phyloP scores from a whole-genome alignment of 768 basidiomycete species.

The Mycena leptocephala region DNA sequence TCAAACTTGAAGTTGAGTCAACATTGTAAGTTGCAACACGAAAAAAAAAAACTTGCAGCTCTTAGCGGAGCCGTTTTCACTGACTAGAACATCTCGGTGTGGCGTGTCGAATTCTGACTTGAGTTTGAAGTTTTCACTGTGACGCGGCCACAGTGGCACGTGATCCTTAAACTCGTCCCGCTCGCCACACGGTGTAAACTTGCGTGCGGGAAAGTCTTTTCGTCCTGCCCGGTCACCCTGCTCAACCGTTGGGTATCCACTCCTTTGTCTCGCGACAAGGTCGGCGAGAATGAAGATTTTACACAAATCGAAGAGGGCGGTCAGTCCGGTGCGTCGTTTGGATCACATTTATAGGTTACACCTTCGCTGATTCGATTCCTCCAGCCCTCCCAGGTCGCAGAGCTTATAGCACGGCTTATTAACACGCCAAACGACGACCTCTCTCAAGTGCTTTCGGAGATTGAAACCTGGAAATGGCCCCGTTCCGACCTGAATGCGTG shows the following conservation, averaged over 20 bases:
- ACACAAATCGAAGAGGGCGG: constrained; percentile 87
- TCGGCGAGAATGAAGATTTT: constrained; percentile 90
- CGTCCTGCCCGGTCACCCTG: too few species aligned
- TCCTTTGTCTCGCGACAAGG: constrained; percentile 45
- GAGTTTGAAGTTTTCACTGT: too few species aligned
- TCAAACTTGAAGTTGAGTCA: too few species aligned
- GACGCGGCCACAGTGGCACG: too few species aligned
- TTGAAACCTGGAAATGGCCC: constrained; percentile 94
- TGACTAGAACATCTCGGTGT: too few species aligned
- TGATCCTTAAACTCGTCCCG: too few species aligned
- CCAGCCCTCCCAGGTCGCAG: constrained; percentile 76
- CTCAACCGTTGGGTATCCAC: neutral
- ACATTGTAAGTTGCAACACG: too few species aligned
- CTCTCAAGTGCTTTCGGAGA: constrained; percentile 73
- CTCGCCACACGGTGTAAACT: too few species aligned
- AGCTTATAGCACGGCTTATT: constrained; percentile 82
- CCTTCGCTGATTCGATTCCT: constrained; percentile 38
- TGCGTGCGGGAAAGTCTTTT: too few species aligned
- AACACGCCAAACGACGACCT: constrained; percentile 82
- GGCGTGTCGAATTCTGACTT: too few species aligned
- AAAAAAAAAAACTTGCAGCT: too few species aligned
- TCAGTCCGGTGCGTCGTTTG: constrained; percentile 76
- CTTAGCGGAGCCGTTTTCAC: too few species aligned
- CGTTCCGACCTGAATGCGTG: constrained; percentile 97
- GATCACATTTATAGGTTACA: constrained; percentile 28